Base-by-base conservation (phyloP, 1,284 basidiomycete genomes). In the Ceratobasidium sp. region DNA sequence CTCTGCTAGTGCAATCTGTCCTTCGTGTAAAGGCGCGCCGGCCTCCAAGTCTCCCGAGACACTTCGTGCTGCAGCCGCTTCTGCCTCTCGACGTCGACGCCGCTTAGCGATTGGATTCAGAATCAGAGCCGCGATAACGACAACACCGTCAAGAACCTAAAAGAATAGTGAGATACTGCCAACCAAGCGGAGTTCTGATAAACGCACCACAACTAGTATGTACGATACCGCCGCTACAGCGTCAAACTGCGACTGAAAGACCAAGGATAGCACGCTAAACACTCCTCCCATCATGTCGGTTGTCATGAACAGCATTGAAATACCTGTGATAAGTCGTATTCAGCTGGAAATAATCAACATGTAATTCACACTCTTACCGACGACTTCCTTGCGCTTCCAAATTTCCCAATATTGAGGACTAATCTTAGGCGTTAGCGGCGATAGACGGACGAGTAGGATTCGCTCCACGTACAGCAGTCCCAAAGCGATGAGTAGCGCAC, bases 211-310 rank as follows among this genome's bases (percentile, higher is more conserved):
- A 37, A 92, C 89, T 37, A 89, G 81, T 1, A 87, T 84, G 79
- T 91, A 93, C 53, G 88, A 85, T n/a, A 92, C 85, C 11, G 87
- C 89, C 0, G 91, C 92, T 45, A 92, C 85, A 23, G 87, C 82
- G 82, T 95, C 92, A 79, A 95, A 90, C 7, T 87, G 80, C 7
- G 83, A 81, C 80, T 92, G 90, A 85, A 94, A 94, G 26, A 87
- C 88, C 45, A 95, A 86, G 31, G 92, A 93, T 10, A 93, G 84
- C 78, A 90, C 86, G 63, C 87, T 89, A 83, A 94, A 94, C 11
- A 95, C 83, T 3, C 91, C 93, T 39, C 93, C 93, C 20, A 89
- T 81, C 69, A 90, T 88, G 82, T 95, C 94, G 68, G 94, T 86
- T 0, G 84, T 79, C 85, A 95, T 91, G 84, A 95, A 94, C 2